These are phyloP conservation scores for Pseudophaeomoniella oleicola DNA, from an alignment of 2,329 filamentous ascomycete genomes.

Conservation along the genomic window DNA sequence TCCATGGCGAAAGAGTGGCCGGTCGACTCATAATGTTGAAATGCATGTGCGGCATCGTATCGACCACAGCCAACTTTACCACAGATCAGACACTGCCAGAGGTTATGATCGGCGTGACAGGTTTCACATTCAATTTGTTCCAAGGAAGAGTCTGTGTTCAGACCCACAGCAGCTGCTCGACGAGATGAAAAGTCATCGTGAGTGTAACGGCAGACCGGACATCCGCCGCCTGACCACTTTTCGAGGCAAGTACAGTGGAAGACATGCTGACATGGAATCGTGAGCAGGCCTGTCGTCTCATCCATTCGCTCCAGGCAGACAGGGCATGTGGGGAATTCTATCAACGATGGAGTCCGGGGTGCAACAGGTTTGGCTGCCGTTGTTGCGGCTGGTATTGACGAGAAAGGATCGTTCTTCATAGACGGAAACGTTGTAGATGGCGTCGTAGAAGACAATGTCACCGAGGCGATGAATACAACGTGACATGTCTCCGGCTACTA, in stretches of 20 bases:
- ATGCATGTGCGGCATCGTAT: conserved; percentile 87
- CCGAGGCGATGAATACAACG: conserved; percentile 85
- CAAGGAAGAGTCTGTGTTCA: conserved; percentile 15
- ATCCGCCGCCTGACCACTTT: conserved; percentile 89
- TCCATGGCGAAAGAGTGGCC: conserved; percentile 88
- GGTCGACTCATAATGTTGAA: conserved; percentile 82
- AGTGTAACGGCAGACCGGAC: conserved; percentile 87
- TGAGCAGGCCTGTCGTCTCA: conserved; percentile 85
- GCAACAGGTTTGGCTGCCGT: conserved; percentile 41
- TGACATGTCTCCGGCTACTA: conserved; percentile 77
- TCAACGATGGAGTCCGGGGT: conserved; percentile 65
- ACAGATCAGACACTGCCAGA: conserved; percentile 94
- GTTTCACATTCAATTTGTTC: conserved; percentile 50
- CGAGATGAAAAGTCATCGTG: conserved; percentile 38
- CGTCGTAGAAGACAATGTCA: conserved; percentile 61
- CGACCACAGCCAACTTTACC: conserved; percentile 85
- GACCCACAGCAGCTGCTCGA: conserved; percentile 3
- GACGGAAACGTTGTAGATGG: conserved; percentile 40
- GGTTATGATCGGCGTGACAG: conserved; percentile 61
- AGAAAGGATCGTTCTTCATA: conserved; percentile 50
- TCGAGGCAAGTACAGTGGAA: conserved; percentile 94
- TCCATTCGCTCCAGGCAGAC: conserved; percentile 98
- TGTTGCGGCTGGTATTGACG: conserved; percentile 35
- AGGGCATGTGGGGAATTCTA: conserved; percentile 88
- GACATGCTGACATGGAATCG: conserved; percentile 92